Base-by-base conservation (phyloP, 164 flowering plant genomes). In the Euptelea pleiosperma region DNA sequence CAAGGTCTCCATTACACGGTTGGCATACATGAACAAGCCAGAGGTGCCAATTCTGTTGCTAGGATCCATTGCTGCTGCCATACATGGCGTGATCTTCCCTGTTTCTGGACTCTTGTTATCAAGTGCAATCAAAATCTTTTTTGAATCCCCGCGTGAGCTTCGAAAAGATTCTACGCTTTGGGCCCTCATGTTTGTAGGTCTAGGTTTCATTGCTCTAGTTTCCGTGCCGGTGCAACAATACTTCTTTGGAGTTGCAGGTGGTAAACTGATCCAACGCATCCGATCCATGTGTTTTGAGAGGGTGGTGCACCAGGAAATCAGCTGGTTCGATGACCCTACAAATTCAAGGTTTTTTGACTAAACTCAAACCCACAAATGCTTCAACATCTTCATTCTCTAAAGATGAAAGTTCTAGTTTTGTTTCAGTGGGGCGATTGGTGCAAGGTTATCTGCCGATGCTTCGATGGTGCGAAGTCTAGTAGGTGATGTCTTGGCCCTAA, bases 21-120 rank as follows among this genome's bases (percentile, higher is more conserved):
- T 87, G n/a, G 86, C 81, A 2, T 21, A 33, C 24, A 52, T 87
- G 57, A 82, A 82, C 77, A 80, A 77, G 49, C 83, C 88, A 26
- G 94, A 87, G 73, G 0, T 77, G 8, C 83, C 81, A 19, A 46
- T 64, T 39, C 34, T 87, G 54, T 26, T 84, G 34, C 47, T 81
- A 35, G 90, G 86, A 52, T 57, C 76, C n/a, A 6, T 72, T 8
- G 86, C 75, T 41, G 85, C 90, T 31, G 56, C 52, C 2, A 30
- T 76, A 2, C 71, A 77, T 35, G 94, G 94, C 0, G 26, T 75
- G 3, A 25, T 77, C 14, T 75, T 79, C 44, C 94, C 94, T 9
- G 19, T 79, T 1, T 81, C 82, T 56, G 90, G 85, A 14, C 67
- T 82, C 24, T 19, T 84, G 24, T 35, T 82, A 6, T 81, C 88